phyloP scores from a whole-genome alignment of 2,329 filamentous ascomycete genomes.

The Zelopaecilomyces penicillatus region DNA sequence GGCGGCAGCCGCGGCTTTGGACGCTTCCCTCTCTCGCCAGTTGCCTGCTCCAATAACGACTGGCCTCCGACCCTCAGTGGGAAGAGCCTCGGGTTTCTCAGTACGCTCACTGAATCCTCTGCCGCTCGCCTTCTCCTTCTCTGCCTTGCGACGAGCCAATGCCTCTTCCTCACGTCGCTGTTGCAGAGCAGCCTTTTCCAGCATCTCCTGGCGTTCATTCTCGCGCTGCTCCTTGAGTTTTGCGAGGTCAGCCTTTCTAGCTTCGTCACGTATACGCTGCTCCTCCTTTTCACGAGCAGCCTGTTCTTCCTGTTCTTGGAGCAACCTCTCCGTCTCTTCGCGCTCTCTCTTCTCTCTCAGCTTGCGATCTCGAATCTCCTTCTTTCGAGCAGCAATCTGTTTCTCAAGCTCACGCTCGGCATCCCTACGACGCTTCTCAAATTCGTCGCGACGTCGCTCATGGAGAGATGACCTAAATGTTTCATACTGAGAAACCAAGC shows the following conservation, averaged over 20 bases:
- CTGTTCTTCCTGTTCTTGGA: conserved; percentile 80
- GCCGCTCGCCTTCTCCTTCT: conserved; percentile 43
- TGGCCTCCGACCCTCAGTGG: conserved; percentile 20
- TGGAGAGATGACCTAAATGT: conserved; percentile 73
- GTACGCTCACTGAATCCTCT: conserved; percentile 21
- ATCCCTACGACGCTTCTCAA: conserved; percentile 85
- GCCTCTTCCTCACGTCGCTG: conserved; percentile 82
- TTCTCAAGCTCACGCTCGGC: conserved; percentile 90
- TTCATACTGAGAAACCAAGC: conserved; percentile 79
- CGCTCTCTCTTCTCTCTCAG: conserved; percentile 74
- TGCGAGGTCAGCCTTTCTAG: conserved; percentile 62
- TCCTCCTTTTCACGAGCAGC: conserved; percentile 77
- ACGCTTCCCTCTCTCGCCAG: conserved; percentile 34
- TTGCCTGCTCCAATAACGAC: conserved; percentile 28
- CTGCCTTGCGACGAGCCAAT: conserved; percentile 62
- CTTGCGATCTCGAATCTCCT: conserved; percentile 77
- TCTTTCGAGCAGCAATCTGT: conserved; percentile 79
- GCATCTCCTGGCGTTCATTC: conserved; percentile 57
- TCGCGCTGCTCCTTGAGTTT: conserved; percentile 59
- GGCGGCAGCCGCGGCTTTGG: conserved; percentile 22
- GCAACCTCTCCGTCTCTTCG: conserved; percentile 72
- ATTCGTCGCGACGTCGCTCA: conserved; percentile 85
- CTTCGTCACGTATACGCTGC: conserved; percentile 69
- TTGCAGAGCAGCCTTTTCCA: conserved; percentile 61
- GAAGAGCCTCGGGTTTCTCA: conserved; percentile 17